Conservation (phyloP, 495 filamentous ascomycete genomes). For the Hypomontagnella submonticulosa region DNA sequence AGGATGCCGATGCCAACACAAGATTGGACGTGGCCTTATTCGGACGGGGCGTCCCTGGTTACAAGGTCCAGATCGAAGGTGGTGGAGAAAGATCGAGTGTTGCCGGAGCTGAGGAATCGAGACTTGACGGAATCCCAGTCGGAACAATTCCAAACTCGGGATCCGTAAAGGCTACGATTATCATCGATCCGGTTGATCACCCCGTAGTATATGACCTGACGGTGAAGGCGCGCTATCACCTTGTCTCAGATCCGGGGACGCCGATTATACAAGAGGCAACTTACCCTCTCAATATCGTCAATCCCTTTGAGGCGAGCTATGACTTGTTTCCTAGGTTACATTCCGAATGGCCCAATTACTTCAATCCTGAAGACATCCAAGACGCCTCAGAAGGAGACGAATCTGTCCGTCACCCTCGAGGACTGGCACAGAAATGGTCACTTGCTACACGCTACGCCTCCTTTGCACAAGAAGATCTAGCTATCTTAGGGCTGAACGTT, state of each 20-base stretch:
- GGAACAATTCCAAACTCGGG: slow-evolving; percentile 63
- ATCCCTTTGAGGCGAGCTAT: slow-evolving; percentile 89
- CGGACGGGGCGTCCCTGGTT: slow-evolving; percentile 66
- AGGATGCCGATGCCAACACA: slow-evolving; percentile 80
- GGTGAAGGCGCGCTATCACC: slow-evolving; percentile 77
- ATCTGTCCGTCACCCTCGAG: slow-evolving; percentile 50
- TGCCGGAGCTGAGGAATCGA: slow-evolving; percentile 49
- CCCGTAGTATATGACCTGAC: slow-evolving; percentile 75
- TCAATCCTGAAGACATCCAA: slow-evolving; percentile 63
- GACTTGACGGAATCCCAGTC: slow-evolving; percentile 47
- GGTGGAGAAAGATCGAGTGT: slow-evolving; percentile 46
- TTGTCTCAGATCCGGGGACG: slow-evolving; percentile 84
- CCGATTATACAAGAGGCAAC: slow-evolving; percentile 78
- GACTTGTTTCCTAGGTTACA: slow-evolving; percentile 83
- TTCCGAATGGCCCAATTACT: slow-evolving; percentile 87
- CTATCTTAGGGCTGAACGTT: slow-evolving; percentile 72
- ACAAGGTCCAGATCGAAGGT: slow-evolving; percentile 55
- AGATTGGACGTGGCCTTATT: slow-evolving; percentile 74
- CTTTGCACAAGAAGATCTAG: slow-evolving; percentile 76
- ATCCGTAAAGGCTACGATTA: slow-evolving; percentile 53
- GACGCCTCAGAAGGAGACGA: slow-evolving; percentile 38
- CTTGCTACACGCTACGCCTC: slow-evolving; percentile 77
- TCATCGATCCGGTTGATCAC: slow-evolving; percentile 59
- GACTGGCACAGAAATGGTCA: slow-evolving; percentile 84
- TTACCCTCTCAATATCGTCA: slow-evolving; percentile 74